Evolutionary conservation across 2,329 filamentous ascomycete species (phyloP).

Genomic region (Diaporthe nobilis): DNA sequence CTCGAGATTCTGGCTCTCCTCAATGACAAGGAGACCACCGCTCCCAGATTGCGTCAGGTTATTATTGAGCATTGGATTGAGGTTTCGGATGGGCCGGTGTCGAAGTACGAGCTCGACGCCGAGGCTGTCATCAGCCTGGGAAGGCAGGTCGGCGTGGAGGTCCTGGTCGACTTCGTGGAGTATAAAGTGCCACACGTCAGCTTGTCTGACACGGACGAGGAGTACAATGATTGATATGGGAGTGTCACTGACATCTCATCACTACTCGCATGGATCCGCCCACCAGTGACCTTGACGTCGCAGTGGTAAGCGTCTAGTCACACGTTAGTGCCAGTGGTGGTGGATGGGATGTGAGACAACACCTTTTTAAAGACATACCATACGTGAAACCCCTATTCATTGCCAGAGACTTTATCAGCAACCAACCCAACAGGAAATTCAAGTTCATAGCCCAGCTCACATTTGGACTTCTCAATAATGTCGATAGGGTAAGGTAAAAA

Average conservation of each 20-base stretch:
- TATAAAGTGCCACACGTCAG: background rate
- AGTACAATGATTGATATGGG: background rate
- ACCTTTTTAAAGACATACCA: too few species aligned
- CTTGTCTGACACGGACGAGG: background rate
- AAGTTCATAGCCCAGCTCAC: too few species aligned
- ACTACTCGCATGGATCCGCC: background rate
- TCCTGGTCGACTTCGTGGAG: background rate
- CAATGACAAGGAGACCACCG: background rate
- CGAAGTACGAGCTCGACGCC: background rate
- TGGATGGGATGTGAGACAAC: background rate
- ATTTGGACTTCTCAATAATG: too few species aligned
- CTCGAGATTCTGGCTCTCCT: background rate
- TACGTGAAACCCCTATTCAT: too few species aligned
- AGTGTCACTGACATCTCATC: background rate
- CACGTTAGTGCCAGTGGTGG: background rate
- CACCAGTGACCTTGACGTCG: background rate
- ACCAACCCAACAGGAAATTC: too few species aligned
- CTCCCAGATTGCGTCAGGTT: background rate
- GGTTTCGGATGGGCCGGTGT: background rate
- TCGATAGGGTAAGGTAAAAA: too few species aligned
- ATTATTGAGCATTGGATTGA: background rate
- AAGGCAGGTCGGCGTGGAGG: background rate
- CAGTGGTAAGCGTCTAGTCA: background rate
- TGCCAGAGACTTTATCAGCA: too few species aligned
- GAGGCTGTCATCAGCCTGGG: background rate